phyloP scores from a whole-genome alignment of 192 early-diverging fungal species.

The Linnemannia elongata region DNA sequence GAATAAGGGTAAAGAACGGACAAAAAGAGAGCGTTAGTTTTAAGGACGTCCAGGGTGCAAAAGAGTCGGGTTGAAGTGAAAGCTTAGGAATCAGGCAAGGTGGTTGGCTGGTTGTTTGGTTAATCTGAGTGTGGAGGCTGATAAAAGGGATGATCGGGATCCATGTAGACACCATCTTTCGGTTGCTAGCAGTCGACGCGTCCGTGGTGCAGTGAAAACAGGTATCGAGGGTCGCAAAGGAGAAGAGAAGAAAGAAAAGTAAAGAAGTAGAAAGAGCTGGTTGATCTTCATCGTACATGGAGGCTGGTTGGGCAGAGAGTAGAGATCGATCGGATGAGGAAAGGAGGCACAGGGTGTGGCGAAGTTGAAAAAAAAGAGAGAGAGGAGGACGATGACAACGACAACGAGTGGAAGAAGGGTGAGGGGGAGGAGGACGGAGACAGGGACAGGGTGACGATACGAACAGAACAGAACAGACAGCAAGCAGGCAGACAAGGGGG shows the following conservation, averaged over 20 bases:
- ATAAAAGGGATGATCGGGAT: background rate
- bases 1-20: background rate
- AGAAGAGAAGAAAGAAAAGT: background rate
- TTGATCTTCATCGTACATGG: slow-evolving; percentile 2
- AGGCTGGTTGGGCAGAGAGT: background rate
- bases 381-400: background rate
- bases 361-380: background rate
- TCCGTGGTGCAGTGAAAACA: background rate
- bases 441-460: background rate
- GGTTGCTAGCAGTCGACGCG: background rate
- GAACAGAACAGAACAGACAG: background rate
- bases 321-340: background rate
- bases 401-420: background rate
- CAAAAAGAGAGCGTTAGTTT: slow-evolving; percentile 8
- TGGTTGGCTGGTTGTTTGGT: background rate
- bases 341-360: background rate
- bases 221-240: background rate
- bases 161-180: background rate
- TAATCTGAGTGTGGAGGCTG: background rate
- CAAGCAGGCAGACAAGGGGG: background rate
- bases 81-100: background rate
- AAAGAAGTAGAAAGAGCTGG: background rate
- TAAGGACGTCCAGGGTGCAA: background rate
- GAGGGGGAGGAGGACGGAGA: no score
- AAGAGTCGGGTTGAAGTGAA: background rate